Conservation (phyloP, 768 basidiomycete species). For the Mycena kentingensis region DNA sequence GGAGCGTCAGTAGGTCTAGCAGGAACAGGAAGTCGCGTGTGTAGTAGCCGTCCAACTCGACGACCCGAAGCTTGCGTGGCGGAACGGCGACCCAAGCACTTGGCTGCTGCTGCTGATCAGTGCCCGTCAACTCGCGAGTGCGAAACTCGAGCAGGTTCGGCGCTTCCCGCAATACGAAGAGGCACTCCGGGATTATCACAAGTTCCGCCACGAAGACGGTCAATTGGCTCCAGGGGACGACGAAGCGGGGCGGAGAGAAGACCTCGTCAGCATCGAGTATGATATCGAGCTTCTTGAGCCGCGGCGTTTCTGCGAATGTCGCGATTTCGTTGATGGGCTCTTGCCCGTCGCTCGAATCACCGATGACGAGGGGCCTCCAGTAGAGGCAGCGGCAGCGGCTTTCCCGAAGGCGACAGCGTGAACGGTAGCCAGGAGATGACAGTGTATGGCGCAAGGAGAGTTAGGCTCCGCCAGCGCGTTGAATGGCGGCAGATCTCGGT, state of each 20-base stretch:
- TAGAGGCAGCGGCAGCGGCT: background rate
- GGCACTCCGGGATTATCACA: background rate
- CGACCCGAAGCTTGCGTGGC: background rate
- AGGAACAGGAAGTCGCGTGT: background rate
- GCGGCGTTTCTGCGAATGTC: background rate
- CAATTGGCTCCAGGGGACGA: background rate
- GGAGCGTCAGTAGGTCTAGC: background rate
- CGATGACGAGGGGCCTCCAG: background rate
- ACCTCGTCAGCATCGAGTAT: background rate
- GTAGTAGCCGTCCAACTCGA: background rate
- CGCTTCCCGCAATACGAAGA: background rate
- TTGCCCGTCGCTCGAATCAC: background rate
- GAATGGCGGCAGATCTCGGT: slow-evolving; percentile 3
- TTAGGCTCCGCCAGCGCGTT: slow-evolving; percentile 1
- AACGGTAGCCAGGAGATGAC: background rate
- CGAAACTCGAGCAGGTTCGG: background rate
- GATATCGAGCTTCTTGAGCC: background rate
- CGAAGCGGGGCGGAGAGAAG: background rate
- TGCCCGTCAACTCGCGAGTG: background rate
- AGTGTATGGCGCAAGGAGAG: background rate
- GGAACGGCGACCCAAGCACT: too few relatives aligned
- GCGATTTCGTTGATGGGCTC: background rate
- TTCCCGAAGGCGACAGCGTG: too few relatives aligned
- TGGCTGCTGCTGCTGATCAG: background rate
- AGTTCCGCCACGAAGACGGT: background rate